A percentile compares a stretch with the other conserved stretches of the same genome.
Evolutionary conservation across 2,329 filamentous ascomycete species (phyloP).

Genomic region (Alternaria solani): DNA sequence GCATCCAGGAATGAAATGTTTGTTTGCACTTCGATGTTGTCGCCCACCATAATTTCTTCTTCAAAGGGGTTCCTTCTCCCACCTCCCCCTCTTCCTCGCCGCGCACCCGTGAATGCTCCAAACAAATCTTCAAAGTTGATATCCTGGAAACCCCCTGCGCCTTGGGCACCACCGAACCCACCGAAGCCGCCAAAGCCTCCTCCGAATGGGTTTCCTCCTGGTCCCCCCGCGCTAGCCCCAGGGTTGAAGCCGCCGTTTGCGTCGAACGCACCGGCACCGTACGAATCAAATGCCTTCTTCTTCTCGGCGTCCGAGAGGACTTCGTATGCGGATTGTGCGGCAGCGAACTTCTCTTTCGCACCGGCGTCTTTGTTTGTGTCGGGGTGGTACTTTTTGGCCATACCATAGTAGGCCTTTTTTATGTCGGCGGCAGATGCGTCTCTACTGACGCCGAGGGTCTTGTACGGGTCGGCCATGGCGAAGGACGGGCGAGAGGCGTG

Average conservation of each 20-base stretch:
- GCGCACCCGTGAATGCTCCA: conserved; percentile 76
- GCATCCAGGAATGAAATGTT: conserved; percentile 96
- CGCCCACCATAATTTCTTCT: conserved; percentile 84
- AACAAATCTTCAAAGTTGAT: conserved; percentile 98
- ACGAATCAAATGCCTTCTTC: conserved; percentile 89
- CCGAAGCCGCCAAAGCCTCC: conserved; percentile 59
- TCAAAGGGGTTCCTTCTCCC: conserved; percentile 74
- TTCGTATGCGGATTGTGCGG: conserved; percentile 94
- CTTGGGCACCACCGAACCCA: conserved; percentile 51
- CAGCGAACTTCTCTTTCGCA: conserved; percentile 95
- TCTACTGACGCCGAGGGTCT: conserved; percentile 83
- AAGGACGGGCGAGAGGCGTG: conserved; percentile 64
- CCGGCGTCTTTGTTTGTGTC: conserved; percentile 95
- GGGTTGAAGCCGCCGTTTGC: conserved; percentile 79
- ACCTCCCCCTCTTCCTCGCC: conserved; percentile 58
- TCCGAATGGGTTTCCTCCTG: conserved; percentile 70
- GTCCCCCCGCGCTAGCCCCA: conserved; percentile 66
- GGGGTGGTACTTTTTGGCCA: conserved; percentile 97
- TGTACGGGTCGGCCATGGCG: conserved; percentile 80
- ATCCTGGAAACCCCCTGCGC: conserved; percentile 72
- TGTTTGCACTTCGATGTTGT: conserved; percentile 93
- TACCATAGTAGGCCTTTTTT: conserved; percentile 97
- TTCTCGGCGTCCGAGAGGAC: conserved; percentile 92
- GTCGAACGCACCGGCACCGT: conserved; percentile 80
- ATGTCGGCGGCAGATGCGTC: conserved; percentile 84